phyloP scores from a whole-genome alignment of 2,329 filamentous ascomycete genomes.

The Neofusicoccum cordaticola region DNA sequence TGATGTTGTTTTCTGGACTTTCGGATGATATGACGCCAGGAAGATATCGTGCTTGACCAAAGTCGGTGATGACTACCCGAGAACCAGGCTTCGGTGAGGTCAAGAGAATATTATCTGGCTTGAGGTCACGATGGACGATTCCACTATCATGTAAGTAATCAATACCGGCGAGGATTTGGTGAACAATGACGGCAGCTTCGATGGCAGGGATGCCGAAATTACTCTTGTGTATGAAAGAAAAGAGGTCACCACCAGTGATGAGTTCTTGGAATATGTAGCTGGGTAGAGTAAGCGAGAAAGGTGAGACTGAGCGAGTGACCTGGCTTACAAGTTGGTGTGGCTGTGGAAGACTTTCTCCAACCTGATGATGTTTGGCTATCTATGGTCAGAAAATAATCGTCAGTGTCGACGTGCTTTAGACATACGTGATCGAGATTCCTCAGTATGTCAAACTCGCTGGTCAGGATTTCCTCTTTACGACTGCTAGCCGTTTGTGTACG shows the following conservation, averaged over 20 bases:
- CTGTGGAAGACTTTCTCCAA: slow-evolving; percentile 57
- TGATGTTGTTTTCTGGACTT: slow-evolving; percentile 8
- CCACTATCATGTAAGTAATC: slow-evolving; percentile 55
- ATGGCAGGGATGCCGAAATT: slow-evolving; percentile 46
- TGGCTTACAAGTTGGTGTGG: slow-evolving; percentile 48
- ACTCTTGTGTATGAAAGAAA: slow-evolving; percentile 56
- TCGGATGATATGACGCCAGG: slow-evolving; percentile 19
- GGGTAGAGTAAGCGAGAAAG: background rate
- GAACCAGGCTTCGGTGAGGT: slow-evolving; percentile 50
- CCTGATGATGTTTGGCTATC: slow-evolving; percentile 57
- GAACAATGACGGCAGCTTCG: slow-evolving; percentile 53
- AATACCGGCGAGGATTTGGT: slow-evolving; percentile 57
- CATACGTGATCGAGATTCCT: slow-evolving; percentile 53
- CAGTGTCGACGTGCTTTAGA: background rate
- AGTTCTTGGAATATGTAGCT: slow-evolving; percentile 63
- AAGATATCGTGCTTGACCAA: slow-evolving; percentile 53
- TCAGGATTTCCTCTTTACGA: slow-evolving; percentile 12
- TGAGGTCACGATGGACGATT: slow-evolving; percentile 62
- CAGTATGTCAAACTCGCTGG: slow-evolving; percentile 49
- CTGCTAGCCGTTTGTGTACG: background rate
- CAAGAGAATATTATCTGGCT: slow-evolving; percentile 63
- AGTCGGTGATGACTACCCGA: slow-evolving; percentile 60
- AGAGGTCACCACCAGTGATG: slow-evolving; percentile 58
- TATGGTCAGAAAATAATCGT: background rate
- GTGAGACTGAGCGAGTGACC: background rate